A percentile compares a stretch with the other conserved stretches of the same genome.
Evolutionary conservation across 495 filamentous ascomycete genomes (phyloP).

Genomic region (Aspergillus bridgeri): DNA sequence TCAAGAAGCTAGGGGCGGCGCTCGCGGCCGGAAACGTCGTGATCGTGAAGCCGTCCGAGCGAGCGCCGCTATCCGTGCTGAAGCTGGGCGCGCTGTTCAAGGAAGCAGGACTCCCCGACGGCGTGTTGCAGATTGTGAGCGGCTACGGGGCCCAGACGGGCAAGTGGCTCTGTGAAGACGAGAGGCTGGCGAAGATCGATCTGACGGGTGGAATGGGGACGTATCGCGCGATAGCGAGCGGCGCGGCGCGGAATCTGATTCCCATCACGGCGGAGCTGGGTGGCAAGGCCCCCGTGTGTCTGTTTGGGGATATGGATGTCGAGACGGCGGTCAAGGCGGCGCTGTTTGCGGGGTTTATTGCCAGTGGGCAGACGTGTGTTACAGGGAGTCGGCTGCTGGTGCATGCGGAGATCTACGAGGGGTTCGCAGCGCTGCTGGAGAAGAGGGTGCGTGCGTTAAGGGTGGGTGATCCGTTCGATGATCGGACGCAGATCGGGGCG

Average conservation of each 20-base stretch:
- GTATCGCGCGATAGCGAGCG: slow-evolving; percentile 40
- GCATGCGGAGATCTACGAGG: slow-evolving; percentile 41
- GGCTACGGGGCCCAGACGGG: slow-evolving; percentile 54
- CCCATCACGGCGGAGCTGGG: slow-evolving; percentile 58
- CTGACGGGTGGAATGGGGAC: slow-evolving; percentile 56
- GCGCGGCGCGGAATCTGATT: slow-evolving; percentile 50
- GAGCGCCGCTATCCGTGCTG: slow-evolving; percentile 56
- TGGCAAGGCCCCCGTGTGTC: slow-evolving; percentile 56
- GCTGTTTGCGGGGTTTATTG: slow-evolving; percentile 55
- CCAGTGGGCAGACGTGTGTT: slow-evolving; percentile 61
- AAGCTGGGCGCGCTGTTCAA: slow-evolving; percentile 49
- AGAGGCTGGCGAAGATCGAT: slow-evolving; percentile 56
- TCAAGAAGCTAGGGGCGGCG: slow-evolving; percentile 59
- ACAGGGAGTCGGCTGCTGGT: slow-evolving; percentile 58
- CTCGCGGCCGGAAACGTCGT: slow-evolving; percentile 61
- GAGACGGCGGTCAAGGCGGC: slow-evolving; percentile 54
- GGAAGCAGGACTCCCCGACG: slow-evolving; percentile 53
- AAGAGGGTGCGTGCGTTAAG: slow-evolving; percentile 39
- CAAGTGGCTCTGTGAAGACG: slow-evolving; percentile 49
- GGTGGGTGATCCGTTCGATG: slow-evolving; percentile 50
- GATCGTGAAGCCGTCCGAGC: slow-evolving; percentile 59
- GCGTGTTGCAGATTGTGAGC: slow-evolving; percentile 55
- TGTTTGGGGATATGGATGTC: slow-evolving; percentile 51
- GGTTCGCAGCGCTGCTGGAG: slow-evolving; percentile 33
- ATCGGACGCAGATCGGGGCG: slow-evolving; percentile 41